Conservation (phyloP, 441 rosid genomes). For the Pelargonium australe region DNA sequence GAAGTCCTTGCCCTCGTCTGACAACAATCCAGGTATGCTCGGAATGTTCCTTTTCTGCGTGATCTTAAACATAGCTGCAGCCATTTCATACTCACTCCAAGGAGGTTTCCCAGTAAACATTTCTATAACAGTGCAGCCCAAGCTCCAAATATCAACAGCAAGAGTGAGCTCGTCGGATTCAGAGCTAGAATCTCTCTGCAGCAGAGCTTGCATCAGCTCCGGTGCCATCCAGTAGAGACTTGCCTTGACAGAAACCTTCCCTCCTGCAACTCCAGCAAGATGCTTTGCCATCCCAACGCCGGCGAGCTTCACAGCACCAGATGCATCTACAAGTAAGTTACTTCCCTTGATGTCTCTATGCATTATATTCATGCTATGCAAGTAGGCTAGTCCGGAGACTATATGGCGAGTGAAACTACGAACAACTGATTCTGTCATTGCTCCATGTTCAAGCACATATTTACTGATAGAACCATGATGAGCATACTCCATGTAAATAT, state of each 20-base stretch:
- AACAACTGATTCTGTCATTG: neutral
- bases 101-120: constrained; percentile 5
- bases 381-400: neutral
- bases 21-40: neutral
- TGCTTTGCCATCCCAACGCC: constrained; percentile 1
- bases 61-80: neutral
- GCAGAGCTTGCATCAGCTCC: neutral
- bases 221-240: neutral
- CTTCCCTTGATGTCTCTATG: neutral
- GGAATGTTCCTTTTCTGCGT: neutral
- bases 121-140: neutral
- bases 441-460: neutral
- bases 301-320: neutral
- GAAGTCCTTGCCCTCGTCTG: constrained; percentile 3
- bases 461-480: neutral
- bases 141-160: neutral
- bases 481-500: neutral
- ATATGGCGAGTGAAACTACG: neutral
- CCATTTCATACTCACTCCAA: neutral
- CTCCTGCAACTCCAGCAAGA: neutral
- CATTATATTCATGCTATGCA: neutral
- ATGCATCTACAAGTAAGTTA: neutral
- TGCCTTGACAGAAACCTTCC: neutral
- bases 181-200: neutral
- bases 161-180: neutral